Evolutionary conservation across 148 eudicot genomes (phyloP).

Genomic region (Fallopia convolvulus): DNA sequence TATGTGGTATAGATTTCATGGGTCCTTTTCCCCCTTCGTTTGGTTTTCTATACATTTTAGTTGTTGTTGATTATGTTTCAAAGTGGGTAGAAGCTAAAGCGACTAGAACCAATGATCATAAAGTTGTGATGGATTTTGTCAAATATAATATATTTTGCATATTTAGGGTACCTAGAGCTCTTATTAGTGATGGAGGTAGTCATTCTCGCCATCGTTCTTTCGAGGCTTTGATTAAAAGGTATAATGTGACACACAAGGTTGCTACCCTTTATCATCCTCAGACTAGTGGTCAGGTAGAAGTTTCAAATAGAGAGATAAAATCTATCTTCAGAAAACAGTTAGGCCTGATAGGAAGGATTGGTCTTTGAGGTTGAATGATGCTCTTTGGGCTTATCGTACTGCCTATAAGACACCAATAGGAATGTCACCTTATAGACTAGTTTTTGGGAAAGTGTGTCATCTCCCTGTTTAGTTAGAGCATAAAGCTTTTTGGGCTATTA

Average conservation of each 20-base stretch:
- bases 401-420: not conserved
- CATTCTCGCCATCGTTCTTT: not conserved
- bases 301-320: constrained; percentile 1
- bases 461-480: constrained; percentile 2
- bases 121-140: not conserved
- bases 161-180: not conserved
- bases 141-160: not conserved
- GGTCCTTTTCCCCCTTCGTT: constrained; percentile 5
- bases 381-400: constrained; percentile 14
- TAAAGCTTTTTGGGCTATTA: constrained; percentile 4
- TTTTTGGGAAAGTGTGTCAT: constrained; percentile 14
- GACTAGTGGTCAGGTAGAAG: not conserved
- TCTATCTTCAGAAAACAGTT: not conserved
- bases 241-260: not conserved
- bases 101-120: not conserved
- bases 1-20: not conserved
- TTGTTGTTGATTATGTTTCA: not conserved
- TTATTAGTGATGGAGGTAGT: constrained; percentile 10
- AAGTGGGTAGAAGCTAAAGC: constrained; percentile 12
- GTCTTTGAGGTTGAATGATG: constrained; percentile 10
- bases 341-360: not conserved
- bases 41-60: not conserved
- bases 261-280: not conserved
- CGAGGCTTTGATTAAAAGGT: not conserved
- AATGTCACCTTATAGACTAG: constrained; percentile 14